Base-by-base conservation (phyloP, 2,329 filamentous ascomycete genomes). In the Aspergillus sp. region DNA sequence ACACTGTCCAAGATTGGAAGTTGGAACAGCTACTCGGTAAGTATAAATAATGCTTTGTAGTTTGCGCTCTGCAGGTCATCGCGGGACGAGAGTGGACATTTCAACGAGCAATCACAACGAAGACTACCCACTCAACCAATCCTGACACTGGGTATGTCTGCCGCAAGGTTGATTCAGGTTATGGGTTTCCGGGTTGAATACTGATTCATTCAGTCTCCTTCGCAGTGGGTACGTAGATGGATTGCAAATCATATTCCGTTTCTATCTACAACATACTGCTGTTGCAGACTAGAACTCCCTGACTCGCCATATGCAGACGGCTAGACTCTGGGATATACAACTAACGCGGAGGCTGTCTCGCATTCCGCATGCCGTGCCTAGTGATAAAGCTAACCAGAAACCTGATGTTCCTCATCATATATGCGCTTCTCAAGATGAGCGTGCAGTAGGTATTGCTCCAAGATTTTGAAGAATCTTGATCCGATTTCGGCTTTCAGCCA, bases 61-160 rank as follows among this genome's bases (percentile, higher is more conserved):
- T 34, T 56, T 61, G 54, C 51, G 51, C 28, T 31, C 53, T 59
- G 63, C 63, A 52, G 57, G 57, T 59, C 59, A 57, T 64, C 50
- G 48, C 52, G 48, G 38, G 41, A 54, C 41, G 8, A 28, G 45
- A 45, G 49, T 53, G 59, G 49, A 47, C 43, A 43, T 52, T 31
- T 49, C 38, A 11, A 51, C 52, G 46, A 54, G 15, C 58, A 28
- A 58, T 45, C 11, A 41, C 17, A 5, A 41, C 11, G 25, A 28
- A 28, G 25, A 28, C 25, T 28, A 28, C 25, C 25, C 25, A 28
- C 25, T 28, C 25, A 4, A 28, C 6, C 25, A 28, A 28, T 28
- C 4, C 25, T 28, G 25, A 28, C 25, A 1, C 25, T 7, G 25
- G 25, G 25, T 7, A 28, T 28, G 25, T 28, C 25, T 28, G 25